Evolutionary conservation across 352 stramenopile genomes (phyloP).

Genomic region (Aphanomyces stellatus): DNA sequence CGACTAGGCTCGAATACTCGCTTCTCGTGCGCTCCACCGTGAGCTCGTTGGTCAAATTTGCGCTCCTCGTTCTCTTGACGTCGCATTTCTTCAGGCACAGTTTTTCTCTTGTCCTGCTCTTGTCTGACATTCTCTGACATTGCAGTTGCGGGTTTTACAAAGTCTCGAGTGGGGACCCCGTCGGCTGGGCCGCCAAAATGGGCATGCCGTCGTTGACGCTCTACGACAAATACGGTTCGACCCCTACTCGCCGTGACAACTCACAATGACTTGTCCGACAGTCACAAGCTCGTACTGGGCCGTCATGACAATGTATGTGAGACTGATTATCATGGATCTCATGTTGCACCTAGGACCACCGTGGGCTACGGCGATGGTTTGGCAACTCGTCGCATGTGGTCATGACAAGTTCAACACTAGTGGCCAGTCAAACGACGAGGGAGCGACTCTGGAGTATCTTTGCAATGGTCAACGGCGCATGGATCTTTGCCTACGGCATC

Average conservation of each 20-base stretch:
- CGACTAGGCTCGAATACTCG: slow-evolving; percentile 47
- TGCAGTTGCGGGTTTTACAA: slow-evolving; percentile 54
- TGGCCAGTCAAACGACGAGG: slow-evolving; percentile 37
- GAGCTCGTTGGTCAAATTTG: slow-evolving; percentile 72
- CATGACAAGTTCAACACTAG: not conserved
- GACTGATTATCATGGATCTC: not conserved
- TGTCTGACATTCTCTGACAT: too few relatives aligned
- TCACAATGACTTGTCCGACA: not conserved
- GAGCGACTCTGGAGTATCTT: slow-evolving; percentile 66
- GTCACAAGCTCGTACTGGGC: slow-evolving; percentile 53
- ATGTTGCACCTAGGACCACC: slow-evolving; percentile 36
- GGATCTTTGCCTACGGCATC: slow-evolving; percentile 78
- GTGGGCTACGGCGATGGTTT: slow-evolving; percentile 63
- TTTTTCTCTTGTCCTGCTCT: too few relatives aligned
- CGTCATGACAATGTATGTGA: slow-evolving; percentile 63
- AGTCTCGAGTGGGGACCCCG: slow-evolving; percentile 36
- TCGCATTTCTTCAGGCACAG: slow-evolving; percentile 66
- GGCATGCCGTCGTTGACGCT: slow-evolving; percentile 30
- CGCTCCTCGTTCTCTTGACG: slow-evolving; percentile 60
- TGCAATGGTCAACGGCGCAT: slow-evolving; percentile 62
- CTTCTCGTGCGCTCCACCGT: slow-evolving; percentile 63
- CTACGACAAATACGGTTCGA: slow-evolving; percentile 49
- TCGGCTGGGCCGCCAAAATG: slow-evolving; percentile 38
- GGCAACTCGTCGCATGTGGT: not conserved
- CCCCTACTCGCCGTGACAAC: not conserved